Base-by-base conservation (phyloP, 768 basidiomycete species). In the Mycena vulgaris region DNA sequence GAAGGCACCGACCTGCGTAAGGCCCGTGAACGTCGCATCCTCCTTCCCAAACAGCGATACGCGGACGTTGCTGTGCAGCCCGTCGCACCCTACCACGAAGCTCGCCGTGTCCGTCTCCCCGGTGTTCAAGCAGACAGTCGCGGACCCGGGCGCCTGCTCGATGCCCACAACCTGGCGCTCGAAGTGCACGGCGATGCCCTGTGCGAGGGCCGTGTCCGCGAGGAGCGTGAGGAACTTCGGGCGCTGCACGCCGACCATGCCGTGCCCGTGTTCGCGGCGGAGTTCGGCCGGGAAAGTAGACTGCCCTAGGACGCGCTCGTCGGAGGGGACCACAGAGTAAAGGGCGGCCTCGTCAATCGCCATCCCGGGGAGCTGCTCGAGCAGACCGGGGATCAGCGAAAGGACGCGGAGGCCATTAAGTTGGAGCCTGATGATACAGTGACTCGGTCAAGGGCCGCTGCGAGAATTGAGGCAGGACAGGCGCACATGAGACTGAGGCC, bases 1-100 rank as follows among this genome's bases (percentile, higher is more conserved):
- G 3, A 64, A 25, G 16, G 23, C 11, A 58, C 76, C 31, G 35
- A 83, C 83, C 78, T 84, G 83, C 2, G 77, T 80, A 27, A 84
- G 72, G 1, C 84, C 84, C 13, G 82, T 83, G 71, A 80, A 86
- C n/a, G 75, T 57, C 9, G 81, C 76, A 27, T 72, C 63, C 53
- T 82, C 80, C 53, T 79, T 71, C 2, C 85, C 85, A 62, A 85
- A 84, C 17, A 86, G 74, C 14, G 77, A 70, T 23, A 69, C 71
- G 2, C 85, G 78, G 14, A 84, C 83, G 58, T 75, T 79, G 69
- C 83, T 83, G 69, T 86, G 85, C 66, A 86, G 75, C 13, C 85
- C 85, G 63, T 86, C 85, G 72, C 83, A 84, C 25, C 85, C 85
- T 11, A 85, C 78, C 5, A 85, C 79, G 59, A 87, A 80, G 65